Conservation (phyloP, 2,329 filamentous ascomycete species). For the Nemania diffusa region DNA sequence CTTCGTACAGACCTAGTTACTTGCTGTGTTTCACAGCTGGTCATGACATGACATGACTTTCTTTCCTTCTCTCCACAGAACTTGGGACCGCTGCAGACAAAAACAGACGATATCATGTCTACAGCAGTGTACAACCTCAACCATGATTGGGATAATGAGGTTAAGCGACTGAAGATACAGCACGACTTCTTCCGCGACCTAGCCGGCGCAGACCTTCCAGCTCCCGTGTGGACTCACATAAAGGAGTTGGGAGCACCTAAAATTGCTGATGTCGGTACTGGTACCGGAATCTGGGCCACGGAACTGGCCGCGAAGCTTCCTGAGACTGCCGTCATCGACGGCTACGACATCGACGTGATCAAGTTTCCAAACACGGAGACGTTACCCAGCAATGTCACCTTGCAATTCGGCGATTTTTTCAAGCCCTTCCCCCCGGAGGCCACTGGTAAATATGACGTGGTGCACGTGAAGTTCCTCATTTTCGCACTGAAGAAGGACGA, state of each 20-base stretch:
- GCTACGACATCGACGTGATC: slow-evolving; percentile 11
- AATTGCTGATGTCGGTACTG: slow-evolving; percentile 11
- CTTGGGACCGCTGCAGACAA: too few species aligned
- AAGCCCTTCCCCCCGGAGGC: slow-evolving; percentile 8
- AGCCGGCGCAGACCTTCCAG: slow-evolving; percentile 1
- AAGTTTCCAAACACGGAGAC: slow-evolving; percentile 6
- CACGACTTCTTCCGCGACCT: slow-evolving; percentile 5
- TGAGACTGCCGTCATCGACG: background rate
- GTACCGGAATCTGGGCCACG: slow-evolving; percentile 13
- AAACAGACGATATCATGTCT: slow-evolving; percentile 3
- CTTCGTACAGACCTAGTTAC: background rate
- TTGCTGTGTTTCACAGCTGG: background rate
- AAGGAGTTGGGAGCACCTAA: slow-evolving; percentile 2
- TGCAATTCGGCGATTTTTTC: slow-evolving; percentile 4
- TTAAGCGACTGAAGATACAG: slow-evolving; percentile 5
- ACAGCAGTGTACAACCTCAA: background rate
- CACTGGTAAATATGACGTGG: slow-evolving; percentile 9
- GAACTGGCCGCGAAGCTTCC: background rate
- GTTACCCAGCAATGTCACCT: background rate
- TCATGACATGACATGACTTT: background rate
- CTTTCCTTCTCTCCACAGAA: background rate
- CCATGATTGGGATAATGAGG: slow-evolving; percentile 4
- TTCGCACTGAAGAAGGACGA: slow-evolving; percentile 9
- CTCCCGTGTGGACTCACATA: background rate
- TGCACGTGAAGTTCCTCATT: slow-evolving; percentile 13